Evolutionary conservation across 2,329 filamentous ascomycete genomes (phyloP).

Genomic region (Ascochyta koolunga): DNA sequence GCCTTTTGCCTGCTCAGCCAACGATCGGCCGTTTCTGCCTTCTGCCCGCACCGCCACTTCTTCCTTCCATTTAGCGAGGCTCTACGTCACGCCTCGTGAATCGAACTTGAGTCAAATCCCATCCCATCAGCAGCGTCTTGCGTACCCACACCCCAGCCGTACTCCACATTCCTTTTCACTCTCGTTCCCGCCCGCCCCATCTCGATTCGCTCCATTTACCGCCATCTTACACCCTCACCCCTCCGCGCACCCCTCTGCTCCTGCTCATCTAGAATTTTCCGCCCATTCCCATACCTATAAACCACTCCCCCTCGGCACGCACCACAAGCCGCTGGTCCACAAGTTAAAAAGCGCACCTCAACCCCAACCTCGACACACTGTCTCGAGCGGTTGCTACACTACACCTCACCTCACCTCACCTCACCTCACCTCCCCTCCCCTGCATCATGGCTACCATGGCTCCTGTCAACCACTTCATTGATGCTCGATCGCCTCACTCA

Average conservation of each 20-base stretch:
- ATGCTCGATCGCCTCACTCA: conserved; percentile 21
- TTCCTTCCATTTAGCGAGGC: conserved; percentile 9
- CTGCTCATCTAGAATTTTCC: conserved; percentile 23
- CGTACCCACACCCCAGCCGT: conserved; percentile 21
- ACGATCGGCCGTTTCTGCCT: conserved; percentile 6
- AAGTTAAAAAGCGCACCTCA: conserved; percentile 11
- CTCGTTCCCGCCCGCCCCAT: conserved; percentile 21
- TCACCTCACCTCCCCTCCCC: conserved; percentile 1
- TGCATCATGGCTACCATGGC: conserved; percentile 27
- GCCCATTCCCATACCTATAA: conserved; percentile 26
- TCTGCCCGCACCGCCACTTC: conserved; percentile 11
- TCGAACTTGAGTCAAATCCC: conserved; percentile 29
- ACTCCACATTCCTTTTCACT: conserved; percentile 28
- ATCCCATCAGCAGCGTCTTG: conserved; percentile 19
- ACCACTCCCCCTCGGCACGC: conserved; percentile 23
- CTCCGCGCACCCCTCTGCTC: conserved; percentile 11
- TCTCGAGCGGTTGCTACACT: conserved; percentile 2
- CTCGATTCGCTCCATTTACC: conserved; percentile 32
- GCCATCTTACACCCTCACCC: conserved; percentile 26
- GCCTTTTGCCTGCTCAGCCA: conserved; percentile 1
- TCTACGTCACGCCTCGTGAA: conserved; percentile 23
- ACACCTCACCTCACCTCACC: conserved; percentile 3
- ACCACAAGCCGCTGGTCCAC: background rate
- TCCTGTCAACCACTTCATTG: conserved; percentile 28
- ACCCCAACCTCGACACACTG: conserved; percentile 7